Base-by-base conservation (phyloP, 495 filamentous ascomycete genomes). In the Lasiosphaeria hispida region DNA sequence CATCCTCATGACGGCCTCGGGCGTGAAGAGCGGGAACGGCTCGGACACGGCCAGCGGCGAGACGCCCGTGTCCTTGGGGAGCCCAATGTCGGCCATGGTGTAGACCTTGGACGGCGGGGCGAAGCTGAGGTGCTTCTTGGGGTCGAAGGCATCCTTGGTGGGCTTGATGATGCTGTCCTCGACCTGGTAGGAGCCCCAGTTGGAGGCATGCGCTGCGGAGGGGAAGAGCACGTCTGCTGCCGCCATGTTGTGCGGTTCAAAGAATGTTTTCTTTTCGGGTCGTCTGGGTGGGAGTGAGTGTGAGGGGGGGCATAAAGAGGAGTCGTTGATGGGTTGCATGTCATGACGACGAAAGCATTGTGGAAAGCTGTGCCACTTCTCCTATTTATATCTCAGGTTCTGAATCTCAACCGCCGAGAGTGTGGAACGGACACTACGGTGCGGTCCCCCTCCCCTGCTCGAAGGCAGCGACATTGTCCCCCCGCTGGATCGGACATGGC, bases 11-110 rank as follows among this genome's bases (percentile, higher is more conserved):
- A 90, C 74, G 10, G 85, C 87, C 57, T 87, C 85, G 39, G 76
- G 68, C 30, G 84, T 84, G 71, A 90, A 90, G n/a, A 90, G 75
- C 10, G 80, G 79, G 67, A 91, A 91, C 1, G 88, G 86, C 62
- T 89, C 85, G 3, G 85, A 87, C 44, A 90, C 86, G 34, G 84
- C 87, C 45, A 88, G 74, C 0, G 81, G 77, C 14, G 87, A 89
- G 35, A 89, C 75, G 10, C 85, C 86, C 41, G 68, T 76, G 57
- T 79, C 74, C 45, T 81, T 73, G 0, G 80, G 59, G 49, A 82
- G 77, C 4, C 78, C 81, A 38, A 87, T 72, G 52, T 88, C 85
- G 48, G 72, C 71, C 84, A 88, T 87, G 5, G 74, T 84, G 59
- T 84, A 68, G 18, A 80, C 68, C 58, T 80, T 78, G 6, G 80